Base-by-base conservation (phyloP, 306 rosid species). In the Echinosophora koreensis region DNA sequence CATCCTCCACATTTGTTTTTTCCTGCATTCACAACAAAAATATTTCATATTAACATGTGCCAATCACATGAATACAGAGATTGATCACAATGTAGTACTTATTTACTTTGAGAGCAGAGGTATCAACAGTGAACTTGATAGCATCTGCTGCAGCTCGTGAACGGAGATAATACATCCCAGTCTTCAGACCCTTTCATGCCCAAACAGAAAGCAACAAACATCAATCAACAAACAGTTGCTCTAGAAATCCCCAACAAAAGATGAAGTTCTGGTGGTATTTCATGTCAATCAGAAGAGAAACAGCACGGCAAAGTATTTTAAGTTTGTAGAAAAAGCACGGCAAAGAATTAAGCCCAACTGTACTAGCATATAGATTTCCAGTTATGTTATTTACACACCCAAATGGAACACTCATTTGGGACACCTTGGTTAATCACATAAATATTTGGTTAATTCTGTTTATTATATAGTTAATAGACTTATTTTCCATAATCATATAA, bases 151-250 rank as follows among this genome's bases (percentile, higher is more conserved):
- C 97, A 3, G 97, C 92, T 4, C 88, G 84, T 37, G 92, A 74
- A 50, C 97, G 86, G 49, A 92, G 92, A 73, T 92, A 92, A 73
- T 92, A 92, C 97, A 92, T 92, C 17, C 96, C 97, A 1, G 97
- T 90, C 80, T 92, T 92, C 57, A 92, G 66, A 65, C 97, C 97
- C 97, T 90, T 46, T 60, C 34, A 49, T 62, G 47, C n/a, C 55
- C 22, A 78, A 70, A 34, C 64, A 83, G 15, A 49, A 34, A 27
- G 30, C 38, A 62, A 52, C 15, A 8, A 73, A 47, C 37, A 61
- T 66, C 42, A 42, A 13, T 76, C 47, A 77, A 16, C 42, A 42
- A 13, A 70, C 47, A 77, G 16, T 61, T n/a, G 46, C 46, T 15
- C 6, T 3, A 16, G 13, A 30, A 32, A 32, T 18, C 49, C 8